Base-by-base conservation (phyloP, 495 filamentous ascomycete genomes). In the Neurospora sp. region DNA sequence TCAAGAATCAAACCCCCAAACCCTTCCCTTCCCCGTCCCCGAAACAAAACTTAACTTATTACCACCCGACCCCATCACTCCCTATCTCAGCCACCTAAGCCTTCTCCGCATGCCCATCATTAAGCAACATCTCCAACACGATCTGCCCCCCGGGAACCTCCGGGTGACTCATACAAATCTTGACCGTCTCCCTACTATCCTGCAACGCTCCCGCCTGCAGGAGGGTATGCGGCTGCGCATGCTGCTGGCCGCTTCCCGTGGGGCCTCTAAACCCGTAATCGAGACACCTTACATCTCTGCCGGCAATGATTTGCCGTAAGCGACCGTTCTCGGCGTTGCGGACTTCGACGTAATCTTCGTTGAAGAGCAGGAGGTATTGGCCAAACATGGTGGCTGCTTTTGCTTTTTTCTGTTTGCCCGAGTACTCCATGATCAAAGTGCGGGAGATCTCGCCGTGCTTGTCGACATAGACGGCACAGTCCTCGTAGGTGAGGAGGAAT, bases 391-490 rank as follows among this genome's bases (percentile, higher is more conserved):
- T 94, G 3, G 87, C 87, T 3, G 83, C 84, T 70, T 84, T 85
- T 9, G 95, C 96, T 70, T 90, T 90, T 78, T 91, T 90, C 31
- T 93, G 92, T 76, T 91, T 93, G 71, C 96, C 96, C 4, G 97
- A 94, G 81, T 98, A 98, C 76, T 98, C 93, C 93, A 98, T 96
- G 72, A 99, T 92, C 71, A 98, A 93, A 42, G 89, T 91, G 65
- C 96, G 90, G 42, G 89, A 93, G 20, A 99, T 92, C 72, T 98
- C 96, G 73, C 96, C 96, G 79, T 98, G 94, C 81, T 98, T 97
- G 83, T 98, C 97, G 80, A 97, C 93, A 74, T 98, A 99, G 1
- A 98, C 93, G 27, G 93, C 96, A 74, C 95, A 97, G 79, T 97
- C 93, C 75, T 94, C 92, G 79, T 97, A 99, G 16, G 90, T 90